Conservation (phyloP, 2,329 filamentous ascomycete genomes). For the Phoma herbarum region DNA sequence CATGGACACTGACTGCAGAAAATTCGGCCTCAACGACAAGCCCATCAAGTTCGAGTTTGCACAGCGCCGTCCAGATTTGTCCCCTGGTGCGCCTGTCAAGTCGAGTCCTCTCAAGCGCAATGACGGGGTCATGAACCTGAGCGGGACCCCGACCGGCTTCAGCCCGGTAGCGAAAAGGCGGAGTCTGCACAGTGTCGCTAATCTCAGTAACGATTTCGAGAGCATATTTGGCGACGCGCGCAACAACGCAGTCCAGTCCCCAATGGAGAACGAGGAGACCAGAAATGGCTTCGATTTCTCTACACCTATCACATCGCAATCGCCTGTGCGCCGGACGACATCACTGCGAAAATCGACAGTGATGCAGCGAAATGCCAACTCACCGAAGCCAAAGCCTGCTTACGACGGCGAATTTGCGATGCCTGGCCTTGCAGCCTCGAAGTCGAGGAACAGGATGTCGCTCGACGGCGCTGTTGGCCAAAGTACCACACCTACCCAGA, state of each 20-base stretch:
- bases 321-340: conserved; percentile 61
- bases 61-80: conserved; percentile 37
- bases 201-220: conserved; percentile 67
- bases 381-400: conserved; percentile 50
- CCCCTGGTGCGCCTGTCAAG: conserved; percentile 59
- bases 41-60: conserved; percentile 59
- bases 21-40: conserved; percentile 53
- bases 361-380: conserved; percentile 74
- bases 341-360: conserved; percentile 87
- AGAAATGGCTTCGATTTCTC: conserved; percentile 48
- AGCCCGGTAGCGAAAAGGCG: conserved; percentile 92
- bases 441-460: conserved; percentile 74
- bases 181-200: conserved; percentile 78
- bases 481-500: conserved; percentile 72
- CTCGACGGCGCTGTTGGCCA: conserved; percentile 79
- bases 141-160: conserved; percentile 73
- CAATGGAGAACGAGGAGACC: conserved; percentile 36
- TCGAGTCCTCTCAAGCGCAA: conserved; percentile 91
- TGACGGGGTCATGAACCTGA: conserved; percentile 88
- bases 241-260: conserved; percentile 18
- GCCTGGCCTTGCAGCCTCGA: conserved; percentile 63
- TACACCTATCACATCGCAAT: conserved; percentile 44
- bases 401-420: conserved; percentile 62
- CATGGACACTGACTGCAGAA: conserved; percentile 51
- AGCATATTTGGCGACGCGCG: conserved; percentile 76